A percentile compares a stretch with the other conserved stretches of the same genome.
phyloP scores from a whole-genome alignment of 352 stramenopile genomes.

The Blastocystis sp. region DNA sequence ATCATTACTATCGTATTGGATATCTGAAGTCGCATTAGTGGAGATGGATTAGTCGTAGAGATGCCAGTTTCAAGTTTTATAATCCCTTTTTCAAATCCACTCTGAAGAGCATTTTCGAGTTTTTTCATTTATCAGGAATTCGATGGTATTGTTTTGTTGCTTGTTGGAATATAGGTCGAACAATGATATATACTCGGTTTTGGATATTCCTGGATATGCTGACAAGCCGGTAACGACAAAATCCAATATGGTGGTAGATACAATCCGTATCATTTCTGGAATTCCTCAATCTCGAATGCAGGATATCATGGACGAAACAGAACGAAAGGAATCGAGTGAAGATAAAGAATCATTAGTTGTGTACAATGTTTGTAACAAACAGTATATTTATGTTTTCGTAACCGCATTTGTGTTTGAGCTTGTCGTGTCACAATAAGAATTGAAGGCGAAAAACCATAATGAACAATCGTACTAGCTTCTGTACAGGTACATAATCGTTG shows the following conservation, averaged over 20 bases:
- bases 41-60: not conserved
- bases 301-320: slow-evolving; percentile 21
- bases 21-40: slow-evolving; percentile 18
- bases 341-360: not conserved
- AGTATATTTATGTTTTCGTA: not conserved
- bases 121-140: slow-evolving; percentile 25
- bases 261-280: slow-evolving; percentile 31
- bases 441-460: not conserved
- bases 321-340: not conserved
- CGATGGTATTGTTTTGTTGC: not conserved
- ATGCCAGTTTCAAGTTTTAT: not conserved
- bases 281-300: slow-evolving; percentile 42
- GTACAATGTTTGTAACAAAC: not conserved
- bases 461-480: not conserved
- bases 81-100: slow-evolving; percentile 39
- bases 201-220: not conserved
- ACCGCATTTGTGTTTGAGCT: not conserved
- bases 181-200: not conserved
- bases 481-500: slow-evolving; percentile 6
- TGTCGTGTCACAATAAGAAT: not conserved
- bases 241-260: slow-evolving; percentile 59
- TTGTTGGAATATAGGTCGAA: not conserved
- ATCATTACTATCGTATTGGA: slow-evolving; percentile 52
- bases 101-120: slow-evolving; percentile 22
- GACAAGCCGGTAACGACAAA: not conserved